Evolutionary conservation across 1,139 yeast species (phyloP), one percentile per base, ranked within the genome.

Genomic region (Saccharomyces hybrid): DNA sequence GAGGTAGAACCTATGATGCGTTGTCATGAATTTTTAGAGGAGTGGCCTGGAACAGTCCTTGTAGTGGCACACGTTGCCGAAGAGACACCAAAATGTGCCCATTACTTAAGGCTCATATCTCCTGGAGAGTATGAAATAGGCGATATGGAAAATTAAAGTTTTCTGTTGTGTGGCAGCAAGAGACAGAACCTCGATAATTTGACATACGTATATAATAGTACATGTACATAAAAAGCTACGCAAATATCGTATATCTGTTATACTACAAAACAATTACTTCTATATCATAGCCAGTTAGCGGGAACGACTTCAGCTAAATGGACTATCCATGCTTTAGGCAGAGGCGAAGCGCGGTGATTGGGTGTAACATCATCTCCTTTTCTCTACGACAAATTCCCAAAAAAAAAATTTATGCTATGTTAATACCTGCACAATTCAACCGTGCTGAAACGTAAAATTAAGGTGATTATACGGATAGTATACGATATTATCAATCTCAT

Each of bases 1-100:
- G 89, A 86, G 51, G 85, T 82, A 55, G 79, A 73, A 31, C 76
- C 84, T 46, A 78, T 90, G 69, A 74, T 75, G 26, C 75, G 75
- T 57, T 90, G 97, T 60, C 90, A 88, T 64, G 73, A 75, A 14
- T 66, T 85, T n/a, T 74, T 90, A 14, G 78, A 81, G 47, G 70
- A 76, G 25, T 81, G 86, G 76, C 77, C 80, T 3, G 86, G 91
- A 2, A 84, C 95, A 0, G 82, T 86, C 5, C 75, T 91, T 49
- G 76, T 85, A 0, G 87, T 91, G 46, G 96, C 96, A 0, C 98
- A 91, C 69, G 78, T 88, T 31, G 64, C 61, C 3, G 76, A 77
- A 42, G 91, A 85, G 63, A 76, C 85, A 5, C 87, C 88, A 0
- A 64, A 68, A 11, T 81, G 86, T 60, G 78, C 81, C 55, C 75